Evolutionary conservation across 73 alveolate genomes (phyloP), one percentile per base, ranked within the genome.

Genomic region (Paramecium octaurelia): DNA sequence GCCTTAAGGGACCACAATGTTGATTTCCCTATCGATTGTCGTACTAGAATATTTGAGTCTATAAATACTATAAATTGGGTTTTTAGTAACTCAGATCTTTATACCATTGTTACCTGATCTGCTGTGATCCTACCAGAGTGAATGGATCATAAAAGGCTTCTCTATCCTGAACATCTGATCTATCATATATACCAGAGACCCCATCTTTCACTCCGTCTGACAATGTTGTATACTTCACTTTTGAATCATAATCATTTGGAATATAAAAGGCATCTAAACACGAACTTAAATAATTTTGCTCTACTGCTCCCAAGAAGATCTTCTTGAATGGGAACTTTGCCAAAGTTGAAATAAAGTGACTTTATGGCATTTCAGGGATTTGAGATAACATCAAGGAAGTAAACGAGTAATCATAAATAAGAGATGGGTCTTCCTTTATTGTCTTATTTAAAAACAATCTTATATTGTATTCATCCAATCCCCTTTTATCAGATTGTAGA

Each of bases 381-480:
- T 18, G 9, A 68, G 73, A 84, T 12, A 95, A 18, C 57, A 50
- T 34, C 1, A 29, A 38, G 27, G 94, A 83, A 6, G 87, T 60
- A 69, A 95, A 95, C 0, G 96, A 43, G 85, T 87, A 95, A 5
- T 68, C 92, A 4, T 10, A 58, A 2, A 95, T 35, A 18, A 88
- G 69, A 16, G 69, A 85, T 1, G 95, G 90, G 31, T 84, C 48
- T 1, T 44, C 58, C 23, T 16, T 59, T 35, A 31, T 87, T 27
- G 84, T 64, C 24, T 24, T 42, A 10, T 89, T 58, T 11, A 95
- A 36, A 85, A 92, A 96, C 2, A 58, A 36, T 38, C 95, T 86
- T 16, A 96, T 29, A 6, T 92, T 92, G 24, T 92, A 91, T 77
- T 96, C 98, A 92, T 97, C 98, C 42, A 98, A 80, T 71, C 97